Conservation (phyloP, 495 filamentous ascomycete species). For the Annulohypoxylon nitens region DNA sequence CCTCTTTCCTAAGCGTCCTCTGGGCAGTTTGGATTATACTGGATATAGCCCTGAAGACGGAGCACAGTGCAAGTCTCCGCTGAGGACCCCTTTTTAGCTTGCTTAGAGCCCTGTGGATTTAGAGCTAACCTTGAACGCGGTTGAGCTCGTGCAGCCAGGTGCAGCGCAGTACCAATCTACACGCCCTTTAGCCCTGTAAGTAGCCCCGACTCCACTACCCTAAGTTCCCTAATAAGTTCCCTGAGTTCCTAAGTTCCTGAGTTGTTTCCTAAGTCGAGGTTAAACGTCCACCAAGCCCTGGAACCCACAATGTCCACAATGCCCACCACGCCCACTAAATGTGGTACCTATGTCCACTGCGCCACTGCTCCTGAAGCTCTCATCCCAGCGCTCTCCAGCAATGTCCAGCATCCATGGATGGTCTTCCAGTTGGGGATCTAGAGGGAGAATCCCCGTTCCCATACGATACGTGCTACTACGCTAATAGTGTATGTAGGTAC, state of each 20-base stretch:
- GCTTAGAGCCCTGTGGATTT: conserved; percentile 36
- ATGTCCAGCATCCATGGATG: neutral
- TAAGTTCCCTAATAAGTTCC: neutral
- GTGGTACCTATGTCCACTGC: conserved; percentile 31
- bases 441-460: conserved; percentile 20
- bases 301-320: conserved; percentile 18
- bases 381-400: conserved; percentile 7
- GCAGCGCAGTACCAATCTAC: conserved; percentile 17
- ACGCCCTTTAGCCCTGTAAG: conserved; percentile 31
- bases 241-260: neutral
- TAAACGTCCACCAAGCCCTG: neutral
- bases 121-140: conserved; percentile 30
- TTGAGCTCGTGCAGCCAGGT: conserved; percentile 16
- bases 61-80: conserved; percentile 10
- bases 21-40: conserved; percentile 6
- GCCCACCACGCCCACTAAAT: conserved; percentile 29
- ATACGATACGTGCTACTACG: conserved; percentile 1
- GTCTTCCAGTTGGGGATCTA: conserved; percentile 21
- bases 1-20: neutral
- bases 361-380: conserved; percentile 20
- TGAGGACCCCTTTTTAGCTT: conserved; percentile 38
- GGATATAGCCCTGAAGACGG: conserved; percentile 14
- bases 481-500: too few relatives aligned
- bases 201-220: conserved; percentile 16
- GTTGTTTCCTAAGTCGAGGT: neutral